A percentile compares a stretch with the other conserved stretches of the same genome.
These are phyloP conservation scores for Pythium pectinolyticum DNA, from an alignment of 352 stramenopile genomes.

Conservation along the genomic window DNA sequence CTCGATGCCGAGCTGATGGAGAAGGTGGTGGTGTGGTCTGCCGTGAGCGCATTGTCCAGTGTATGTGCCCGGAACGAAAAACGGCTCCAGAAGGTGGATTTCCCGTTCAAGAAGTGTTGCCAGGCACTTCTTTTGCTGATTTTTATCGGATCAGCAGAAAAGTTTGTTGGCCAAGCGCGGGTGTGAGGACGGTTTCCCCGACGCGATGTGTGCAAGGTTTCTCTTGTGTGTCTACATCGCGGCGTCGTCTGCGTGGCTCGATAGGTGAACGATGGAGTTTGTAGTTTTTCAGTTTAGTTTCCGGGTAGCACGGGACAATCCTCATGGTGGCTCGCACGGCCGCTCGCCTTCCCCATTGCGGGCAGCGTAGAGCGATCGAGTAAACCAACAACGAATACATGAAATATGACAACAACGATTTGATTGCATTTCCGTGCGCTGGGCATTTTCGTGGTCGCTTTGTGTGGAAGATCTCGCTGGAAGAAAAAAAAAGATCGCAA, in stretches of 20 bases:
- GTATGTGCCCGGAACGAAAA: conserved; percentile 24
- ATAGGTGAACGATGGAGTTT: conserved; percentile 77
- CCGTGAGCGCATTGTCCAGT: conserved; percentile 21
- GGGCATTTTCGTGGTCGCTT: too few relatives aligned
- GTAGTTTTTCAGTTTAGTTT: conserved; percentile 16
- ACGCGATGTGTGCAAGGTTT: conserved; percentile 40
- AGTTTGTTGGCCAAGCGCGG: conserved; percentile 70
- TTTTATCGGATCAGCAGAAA: conserved; percentile 40
- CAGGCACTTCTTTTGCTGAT: conserved; percentile 86
- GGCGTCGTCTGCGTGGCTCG: conserved; percentile 54
- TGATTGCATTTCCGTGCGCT: neutral
- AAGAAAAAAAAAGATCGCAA: neutral
- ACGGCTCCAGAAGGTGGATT: conserved; percentile 60
- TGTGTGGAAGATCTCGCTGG: neutral
- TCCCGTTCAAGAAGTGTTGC: conserved; percentile 86
- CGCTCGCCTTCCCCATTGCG: neutral
- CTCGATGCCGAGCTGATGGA: too few relatives aligned
- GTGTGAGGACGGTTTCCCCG: conserved; percentile 40
- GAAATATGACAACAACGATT: neutral
- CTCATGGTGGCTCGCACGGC: neutral
- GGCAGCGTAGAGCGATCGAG: conserved; percentile 10
- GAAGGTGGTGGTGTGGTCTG: neutral
- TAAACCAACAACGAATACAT: conserved; percentile 25
- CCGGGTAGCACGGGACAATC: neutral
- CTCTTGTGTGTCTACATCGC: conserved; percentile 48